Conservation (phyloP, 805 yeast species). For the Hanseniaspora thailandica region DNA sequence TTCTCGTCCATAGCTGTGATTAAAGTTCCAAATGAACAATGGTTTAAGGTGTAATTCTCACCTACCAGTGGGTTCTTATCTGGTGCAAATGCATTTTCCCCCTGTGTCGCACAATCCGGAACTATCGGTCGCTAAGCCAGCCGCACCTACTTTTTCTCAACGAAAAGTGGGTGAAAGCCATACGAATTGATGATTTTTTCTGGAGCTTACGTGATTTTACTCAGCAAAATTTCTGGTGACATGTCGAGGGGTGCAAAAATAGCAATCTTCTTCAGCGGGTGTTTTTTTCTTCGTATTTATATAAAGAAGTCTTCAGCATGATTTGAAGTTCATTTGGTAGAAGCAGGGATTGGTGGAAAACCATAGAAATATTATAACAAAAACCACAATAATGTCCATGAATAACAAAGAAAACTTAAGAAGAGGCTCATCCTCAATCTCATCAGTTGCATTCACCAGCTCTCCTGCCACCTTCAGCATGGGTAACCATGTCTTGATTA, state of each 20-base stretch:
- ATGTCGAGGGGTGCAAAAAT: background rate
- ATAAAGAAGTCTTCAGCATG: background rate
- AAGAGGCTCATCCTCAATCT: slow-evolving; percentile 12
- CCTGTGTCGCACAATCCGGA: background rate
- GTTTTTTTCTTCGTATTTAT: background rate
- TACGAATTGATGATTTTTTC: background rate
- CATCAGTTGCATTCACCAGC: slow-evolving; percentile 2
- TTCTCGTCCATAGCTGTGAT: too few species aligned
- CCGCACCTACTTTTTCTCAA: background rate
- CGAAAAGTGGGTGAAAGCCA: background rate
- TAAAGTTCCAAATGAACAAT: too few species aligned
- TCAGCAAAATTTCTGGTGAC: background rate
- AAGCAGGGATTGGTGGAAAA: background rate
- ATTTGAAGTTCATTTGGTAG: background rate
- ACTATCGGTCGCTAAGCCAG: background rate
- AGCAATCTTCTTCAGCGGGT: background rate
- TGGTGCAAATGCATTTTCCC: background rate
- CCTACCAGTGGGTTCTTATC: too few species aligned
- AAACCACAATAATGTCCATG: slow-evolving; percentile 4
- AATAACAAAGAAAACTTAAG: background rate
- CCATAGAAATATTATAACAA: background rate
- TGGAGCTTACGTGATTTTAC: background rate
- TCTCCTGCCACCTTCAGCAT: background rate
- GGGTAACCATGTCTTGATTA: slow-evolving; percentile 11
- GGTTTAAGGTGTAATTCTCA: too few species aligned